Evolutionary conservation across 139 green algal genomes (phyloP).

Genomic region (Zygnema circumcarinatum): DNA sequence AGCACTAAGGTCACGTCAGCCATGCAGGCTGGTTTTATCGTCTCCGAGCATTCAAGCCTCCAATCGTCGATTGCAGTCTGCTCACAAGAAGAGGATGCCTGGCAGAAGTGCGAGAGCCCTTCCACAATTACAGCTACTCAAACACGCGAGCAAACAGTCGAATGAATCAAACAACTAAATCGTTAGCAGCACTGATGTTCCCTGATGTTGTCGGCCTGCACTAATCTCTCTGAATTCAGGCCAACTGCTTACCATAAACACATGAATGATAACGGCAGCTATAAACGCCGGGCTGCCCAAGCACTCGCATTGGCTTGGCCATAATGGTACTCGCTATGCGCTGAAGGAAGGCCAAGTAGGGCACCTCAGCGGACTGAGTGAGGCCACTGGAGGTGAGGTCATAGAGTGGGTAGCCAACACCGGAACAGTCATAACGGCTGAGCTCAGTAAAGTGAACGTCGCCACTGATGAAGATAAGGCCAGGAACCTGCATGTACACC

Average conservation of each 20-base stretch:
- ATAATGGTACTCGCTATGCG: background rate
- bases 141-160: background rate
- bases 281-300: background rate
- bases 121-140: background rate
- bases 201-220: too few species aligned
- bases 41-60: too few species aligned
- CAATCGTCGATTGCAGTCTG: too few species aligned
- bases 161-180: too few species aligned
- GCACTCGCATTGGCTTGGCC: constrained; percentile 8
- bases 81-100: background rate
- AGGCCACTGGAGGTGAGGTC: constrained; percentile 59
- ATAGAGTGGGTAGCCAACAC: constrained; percentile 43
- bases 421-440: constrained; percentile 42
- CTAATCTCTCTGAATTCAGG: too few species aligned
- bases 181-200: too few species aligned
- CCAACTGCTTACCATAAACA: constrained; percentile 22
- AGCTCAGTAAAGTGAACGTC: constrained; percentile 65
- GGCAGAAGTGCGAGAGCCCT: background rate
- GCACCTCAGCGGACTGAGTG: constrained; percentile 48
- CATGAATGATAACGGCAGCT: background rate
- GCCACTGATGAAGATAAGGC: constrained; percentile 62
- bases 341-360: background rate
- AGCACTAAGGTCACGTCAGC: too few species aligned
- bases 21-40: too few species aligned
- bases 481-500: constrained; percentile 37